Evolutionary conservation across 2,329 filamentous ascomycete species (phyloP).

Genomic region (Phialemonium atrogriseum): DNA sequence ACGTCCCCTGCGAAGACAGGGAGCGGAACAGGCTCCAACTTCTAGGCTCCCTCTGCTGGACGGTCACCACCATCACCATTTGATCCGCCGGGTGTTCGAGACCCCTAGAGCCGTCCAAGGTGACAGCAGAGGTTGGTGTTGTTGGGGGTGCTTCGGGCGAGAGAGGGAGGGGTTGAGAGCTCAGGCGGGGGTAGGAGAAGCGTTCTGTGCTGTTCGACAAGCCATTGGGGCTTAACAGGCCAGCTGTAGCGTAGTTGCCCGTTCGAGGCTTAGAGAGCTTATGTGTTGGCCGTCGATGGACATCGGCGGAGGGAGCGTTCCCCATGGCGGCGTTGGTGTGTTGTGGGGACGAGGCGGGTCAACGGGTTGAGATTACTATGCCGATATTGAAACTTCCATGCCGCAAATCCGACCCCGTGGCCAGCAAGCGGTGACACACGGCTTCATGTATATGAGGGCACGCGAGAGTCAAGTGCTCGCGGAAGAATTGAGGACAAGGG

Average conservation of each 20-base stretch:
- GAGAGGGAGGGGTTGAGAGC: conserved; percentile 16
- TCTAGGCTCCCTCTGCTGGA: conserved; percentile 13
- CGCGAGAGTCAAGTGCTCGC: conserved; percentile 5
- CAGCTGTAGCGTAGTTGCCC: conserved; percentile 30
- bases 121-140: conserved; percentile 8
- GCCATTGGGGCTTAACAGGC: conserved; percentile 28
- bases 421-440: conserved; percentile 16
- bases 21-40: conserved; percentile 26
- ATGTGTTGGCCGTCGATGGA: conserved; percentile 28
- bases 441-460: conserved; percentile 21
- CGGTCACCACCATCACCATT: conserved; percentile 10
- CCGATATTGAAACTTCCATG: conserved; percentile 30
- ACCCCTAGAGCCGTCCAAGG: conserved; percentile 4
- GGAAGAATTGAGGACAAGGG: conserved; percentile 11
- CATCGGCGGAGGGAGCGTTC: conserved; percentile 34
- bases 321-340: conserved; percentile 32
- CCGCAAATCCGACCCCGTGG: conserved; percentile 22
- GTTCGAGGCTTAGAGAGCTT: conserved; percentile 44
- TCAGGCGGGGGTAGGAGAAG: conserved; percentile 16
- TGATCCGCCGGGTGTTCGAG: not conserved
- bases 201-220: conserved; percentile 21
- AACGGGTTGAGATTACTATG: conserved; percentile 25
- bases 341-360: conserved; percentile 12
- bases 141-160: conserved; percentile 12
- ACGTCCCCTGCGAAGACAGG: conserved; percentile 20